phyloP scores from a whole-genome alignment of 805 yeast species.

The Hagleromyces aurorensis region DNA sequence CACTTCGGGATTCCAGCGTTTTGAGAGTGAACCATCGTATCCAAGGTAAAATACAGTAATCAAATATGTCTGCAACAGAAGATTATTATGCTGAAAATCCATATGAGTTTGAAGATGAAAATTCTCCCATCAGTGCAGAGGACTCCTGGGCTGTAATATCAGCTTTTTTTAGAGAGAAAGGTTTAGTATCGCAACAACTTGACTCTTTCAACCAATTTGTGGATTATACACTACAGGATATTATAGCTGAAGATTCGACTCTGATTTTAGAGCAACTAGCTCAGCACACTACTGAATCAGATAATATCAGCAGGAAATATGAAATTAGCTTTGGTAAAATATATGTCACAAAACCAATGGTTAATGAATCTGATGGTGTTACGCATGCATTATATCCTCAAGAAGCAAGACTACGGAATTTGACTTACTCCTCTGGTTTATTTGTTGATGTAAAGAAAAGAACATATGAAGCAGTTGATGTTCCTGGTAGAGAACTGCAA shows the following conservation, averaged over 20 bases:
- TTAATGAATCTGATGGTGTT: slow-evolving; percentile 99
- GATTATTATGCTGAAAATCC: slow-evolving; percentile 46
- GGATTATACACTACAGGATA: slow-evolving; percentile 91
- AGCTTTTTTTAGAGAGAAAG: slow-evolving; percentile 91
- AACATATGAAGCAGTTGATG: slow-evolving; percentile 77
- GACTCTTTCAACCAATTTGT: slow-evolving; percentile 98
- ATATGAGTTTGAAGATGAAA: slow-evolving; percentile 64
- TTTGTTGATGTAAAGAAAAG: slow-evolving; percentile 93
- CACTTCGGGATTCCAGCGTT: too few relatives aligned
- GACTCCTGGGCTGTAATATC: slow-evolving; percentile 99
- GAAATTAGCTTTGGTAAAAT: slow-evolving; percentile 98
- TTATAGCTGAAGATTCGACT: slow-evolving; percentile 92
- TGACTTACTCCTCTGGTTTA: slow-evolving; percentile 92
- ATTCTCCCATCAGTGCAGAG: slow-evolving; percentile 80
- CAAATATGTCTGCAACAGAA: slow-evolving; percentile 15
- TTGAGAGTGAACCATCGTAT: too few relatives aligned
- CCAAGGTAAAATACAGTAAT: too few relatives aligned
- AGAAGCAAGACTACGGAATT: slow-evolving; percentile 92
- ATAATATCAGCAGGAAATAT: slow-evolving; percentile 83
- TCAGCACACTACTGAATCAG: slow-evolving; percentile 87
- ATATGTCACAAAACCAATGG: slow-evolving; percentile 91
- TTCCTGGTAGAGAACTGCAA: slow-evolving; percentile 46
- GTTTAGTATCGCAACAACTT: slow-evolving; percentile 94
- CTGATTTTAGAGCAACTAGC: slow-evolving; percentile 96
- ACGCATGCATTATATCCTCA: slow-evolving; percentile 98